A percentile compares a stretch with the other conserved stretches of the same genome.
These are phyloP conservation scores for Colletotrichum cereale DNA, from an alignment of 2,329 filamentous ascomycete species.

Conservation along the genomic window DNA sequence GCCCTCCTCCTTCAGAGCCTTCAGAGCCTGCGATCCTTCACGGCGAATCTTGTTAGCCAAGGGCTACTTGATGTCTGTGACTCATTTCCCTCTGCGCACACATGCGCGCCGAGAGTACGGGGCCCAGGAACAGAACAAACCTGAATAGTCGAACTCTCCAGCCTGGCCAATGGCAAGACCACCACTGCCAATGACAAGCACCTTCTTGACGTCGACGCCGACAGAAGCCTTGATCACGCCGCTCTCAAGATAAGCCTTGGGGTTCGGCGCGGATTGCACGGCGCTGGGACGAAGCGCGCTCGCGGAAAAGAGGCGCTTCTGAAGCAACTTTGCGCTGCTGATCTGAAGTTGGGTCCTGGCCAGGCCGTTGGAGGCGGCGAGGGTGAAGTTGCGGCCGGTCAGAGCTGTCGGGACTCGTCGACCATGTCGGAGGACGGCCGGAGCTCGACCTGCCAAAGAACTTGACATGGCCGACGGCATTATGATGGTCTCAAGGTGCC, in stretches of 20 bases:
- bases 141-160: conserved; percentile 98
- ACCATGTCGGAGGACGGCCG: conserved; percentile 68
- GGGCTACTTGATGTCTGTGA: conserved; percentile 22
- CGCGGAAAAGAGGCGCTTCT: conserved; percentile 64
- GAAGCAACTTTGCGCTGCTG: conserved; percentile 48
- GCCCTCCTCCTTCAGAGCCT: conserved; percentile 95
- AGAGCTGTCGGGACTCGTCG: conserved; percentile 61
- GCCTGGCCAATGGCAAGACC: conserved; percentile 97
- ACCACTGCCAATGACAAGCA: conserved; percentile 94
- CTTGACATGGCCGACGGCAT: conserved; percentile 57
- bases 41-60: conserved; percentile 42
- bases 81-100: conserved; percentile 24
- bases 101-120: not conserved
- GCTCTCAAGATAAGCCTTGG: conserved; percentile 90
- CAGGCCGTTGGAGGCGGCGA: conserved; percentile 50
- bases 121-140: conserved; percentile 66
- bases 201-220: conserved; percentile 93
- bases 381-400: conserved; percentile 59
- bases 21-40: conserved; percentile 92
- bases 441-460: conserved; percentile 67
- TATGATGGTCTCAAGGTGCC: conserved; percentile 36
- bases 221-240: conserved; percentile 85
- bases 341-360: conserved; percentile 51
- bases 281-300: conserved; percentile 58
- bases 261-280: conserved; percentile 79